Evolutionary conservation across 257 asterid species (phyloP), one percentile per base, ranked within the genome.

Genomic region (Petunia axillaris): DNA sequence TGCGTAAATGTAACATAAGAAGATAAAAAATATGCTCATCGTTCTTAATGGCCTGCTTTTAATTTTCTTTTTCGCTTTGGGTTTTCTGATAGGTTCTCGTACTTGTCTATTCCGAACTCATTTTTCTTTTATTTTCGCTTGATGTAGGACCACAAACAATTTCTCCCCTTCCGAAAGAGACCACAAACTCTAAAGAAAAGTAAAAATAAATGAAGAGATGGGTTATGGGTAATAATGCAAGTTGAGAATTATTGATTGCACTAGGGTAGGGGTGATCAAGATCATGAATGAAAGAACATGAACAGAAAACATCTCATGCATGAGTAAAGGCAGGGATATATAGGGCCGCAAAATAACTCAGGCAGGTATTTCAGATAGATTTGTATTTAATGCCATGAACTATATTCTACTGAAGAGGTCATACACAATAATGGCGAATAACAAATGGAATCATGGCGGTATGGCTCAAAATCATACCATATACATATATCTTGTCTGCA

Each of bases 261-360:
- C 0, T 2, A 4, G 55, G 55, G 55, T 50, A 50, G 8, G 57
- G 57, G 11, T 9, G 57, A 52, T 52, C 15, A 52, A 52, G 57
- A 52, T 9, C 8, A 52, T 52, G 57, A 52, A 52, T 52, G 15
- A 52, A 52, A 52, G 57, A 52, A 10, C 60, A 48, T 71, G 77
- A 71, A 71, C 6, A 70, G 6, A 74, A 79, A 66, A 66, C 77
- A 38, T 79, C 46, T 53, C 67, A 39, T 40, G 82, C 77, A 15
- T 39, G 38, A 53, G 6, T 78, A 13, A 78, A 60, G 44, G 75
- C 62, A 44, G 52, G 40, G 52, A 13, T n/a, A 67, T 41, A 35
- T 71, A 35, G 57, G 62, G 25, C 77, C 62, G 36, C 62, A 6
- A 35, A 71, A 71, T 71, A 48, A 71, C 35, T 48, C 43, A 25